Evolutionary conservation across 805 yeast species (phyloP).

Genomic region (Saturnispora diversa): DNA sequence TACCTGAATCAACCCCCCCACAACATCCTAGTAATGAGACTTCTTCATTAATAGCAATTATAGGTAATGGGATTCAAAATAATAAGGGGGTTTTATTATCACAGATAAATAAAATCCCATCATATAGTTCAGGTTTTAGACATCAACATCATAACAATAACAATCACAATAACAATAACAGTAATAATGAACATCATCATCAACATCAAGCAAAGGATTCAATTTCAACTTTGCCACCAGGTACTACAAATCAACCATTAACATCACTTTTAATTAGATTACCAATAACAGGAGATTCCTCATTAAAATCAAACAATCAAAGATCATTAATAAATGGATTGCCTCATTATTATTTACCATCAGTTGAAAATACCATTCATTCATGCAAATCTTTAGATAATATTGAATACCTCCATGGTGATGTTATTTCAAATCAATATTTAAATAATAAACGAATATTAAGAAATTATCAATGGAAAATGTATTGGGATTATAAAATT

Average conservation of each 20-base stretch:
- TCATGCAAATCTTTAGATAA: constrained; percentile 32
- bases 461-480: constrained; percentile 40
- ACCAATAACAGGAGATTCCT: too few species aligned
- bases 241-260: constrained; percentile 18
- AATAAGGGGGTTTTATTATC: constrained; percentile 29
- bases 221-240: constrained; percentile 24
- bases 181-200: constrained; percentile 10
- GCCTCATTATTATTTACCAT: constrained; percentile 32
- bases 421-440: constrained; percentile 38
- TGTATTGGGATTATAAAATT: constrained; percentile 38
- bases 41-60: constrained; percentile 14
- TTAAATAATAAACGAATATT: constrained; percentile 35
- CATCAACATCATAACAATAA: constrained; percentile 23
- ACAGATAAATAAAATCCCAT: constrained; percentile 28
- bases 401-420: constrained; percentile 42
- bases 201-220: constrained; percentile 19
- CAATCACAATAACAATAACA: not conserved
- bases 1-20: not conserved
- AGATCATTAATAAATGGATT: constrained; percentile 33
- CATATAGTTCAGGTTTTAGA: constrained; percentile 28
- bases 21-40: not conserved
- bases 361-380: constrained; percentile 22
- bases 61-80: constrained; percentile 31
- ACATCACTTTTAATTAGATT: constrained; percentile 25
- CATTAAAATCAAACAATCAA: constrained; percentile 13